These are phyloP conservation scores for Candida peoriensis DNA, from an alignment of 805 yeast genomes.

Conservation along the genomic window DNA sequence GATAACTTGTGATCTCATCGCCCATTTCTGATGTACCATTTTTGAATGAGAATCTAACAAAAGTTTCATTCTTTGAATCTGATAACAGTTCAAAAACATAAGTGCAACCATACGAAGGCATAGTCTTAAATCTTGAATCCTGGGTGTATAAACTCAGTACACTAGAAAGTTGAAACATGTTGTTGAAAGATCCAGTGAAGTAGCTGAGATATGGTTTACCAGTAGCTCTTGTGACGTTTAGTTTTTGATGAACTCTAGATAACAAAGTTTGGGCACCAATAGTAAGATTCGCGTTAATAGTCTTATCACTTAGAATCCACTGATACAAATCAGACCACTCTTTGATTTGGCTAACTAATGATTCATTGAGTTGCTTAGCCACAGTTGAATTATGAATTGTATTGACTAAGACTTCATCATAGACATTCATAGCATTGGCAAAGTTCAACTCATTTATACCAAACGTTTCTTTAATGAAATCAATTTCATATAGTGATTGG, in stretches of 20 bases:
- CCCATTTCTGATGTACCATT: constrained; percentile 37
- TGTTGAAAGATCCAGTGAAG: constrained; percentile 41
- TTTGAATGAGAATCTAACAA: constrained; percentile 40
- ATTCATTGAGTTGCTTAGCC: constrained; percentile 27
- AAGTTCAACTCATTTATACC: constrained; percentile 29
- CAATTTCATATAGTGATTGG: constrained; percentile 27
- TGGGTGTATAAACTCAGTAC: constrained; percentile 29
- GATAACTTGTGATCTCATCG: constrained; percentile 28
- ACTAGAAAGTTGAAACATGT: constrained; percentile 37
- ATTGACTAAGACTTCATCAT: constrained; percentile 36
- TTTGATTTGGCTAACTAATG: constrained; percentile 28
- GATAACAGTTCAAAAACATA: constrained; percentile 39
- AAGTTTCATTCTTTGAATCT: constrained; percentile 20
- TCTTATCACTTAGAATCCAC: constrained; percentile 29
- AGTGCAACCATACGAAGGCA: constrained; percentile 43
- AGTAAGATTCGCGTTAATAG: constrained; percentile 25
- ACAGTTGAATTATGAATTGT: constrained; percentile 37
- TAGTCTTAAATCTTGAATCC: constrained; percentile 36
- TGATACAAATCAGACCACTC: constrained; percentile 35
- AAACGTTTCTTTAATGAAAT: constrained; percentile 23
- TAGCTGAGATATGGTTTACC: constrained; percentile 36
- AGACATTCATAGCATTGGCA: constrained; percentile 34
- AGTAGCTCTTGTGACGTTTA: constrained; percentile 31
- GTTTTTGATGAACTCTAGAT: constrained; percentile 29
- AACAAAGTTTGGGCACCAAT: constrained; percentile 39